phyloP scores from a whole-genome alignment of 805 yeast genomes.

The Kuraishia borneana region DNA sequence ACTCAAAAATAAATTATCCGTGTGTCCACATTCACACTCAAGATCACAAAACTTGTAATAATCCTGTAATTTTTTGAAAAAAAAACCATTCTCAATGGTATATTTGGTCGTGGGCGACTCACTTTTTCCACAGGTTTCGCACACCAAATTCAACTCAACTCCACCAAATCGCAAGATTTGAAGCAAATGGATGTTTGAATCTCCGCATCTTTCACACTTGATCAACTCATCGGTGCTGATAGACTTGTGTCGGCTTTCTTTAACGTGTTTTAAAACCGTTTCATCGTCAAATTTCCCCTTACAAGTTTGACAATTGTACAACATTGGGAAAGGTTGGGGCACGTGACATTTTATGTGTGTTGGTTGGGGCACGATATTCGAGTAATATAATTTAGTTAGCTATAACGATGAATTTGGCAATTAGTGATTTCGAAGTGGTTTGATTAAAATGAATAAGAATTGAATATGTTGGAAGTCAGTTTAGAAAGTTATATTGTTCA shows the following conservation, averaged over 20 bases:
- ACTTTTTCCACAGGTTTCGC: conserved; percentile 32
- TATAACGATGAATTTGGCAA: no score
- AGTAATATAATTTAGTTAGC: no score
- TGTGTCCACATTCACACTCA: conserved; percentile 30
- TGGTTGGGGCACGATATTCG: no score
- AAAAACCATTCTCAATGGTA: conserved; percentile 41
- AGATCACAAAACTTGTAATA: conserved; percentile 41
- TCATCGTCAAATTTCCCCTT: background rate
- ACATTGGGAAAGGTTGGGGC: no score
- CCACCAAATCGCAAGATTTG: conserved; percentile 42
- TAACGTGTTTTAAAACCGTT: conserved; percentile 32
- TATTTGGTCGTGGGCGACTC: conserved; percentile 35
- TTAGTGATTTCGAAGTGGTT: no score
- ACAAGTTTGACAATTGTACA: background rate
- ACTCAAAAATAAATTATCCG: conserved; percentile 21
- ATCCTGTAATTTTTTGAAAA: conserved; percentile 34
- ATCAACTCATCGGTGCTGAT: conserved; percentile 29
- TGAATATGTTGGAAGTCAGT: no score
- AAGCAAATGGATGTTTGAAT: conserved; percentile 41
- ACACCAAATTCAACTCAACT: conserved; percentile 38
- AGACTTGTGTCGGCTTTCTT: conserved; percentile 41
- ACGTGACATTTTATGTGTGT: no score
- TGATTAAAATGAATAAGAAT: no score
- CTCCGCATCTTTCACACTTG: conserved; percentile 46
- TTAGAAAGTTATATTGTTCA: no score